These are phyloP conservation scores for Lotus japonicus DNA, from an alignment of 306 rosid species.

Conservation along the genomic window DNA sequence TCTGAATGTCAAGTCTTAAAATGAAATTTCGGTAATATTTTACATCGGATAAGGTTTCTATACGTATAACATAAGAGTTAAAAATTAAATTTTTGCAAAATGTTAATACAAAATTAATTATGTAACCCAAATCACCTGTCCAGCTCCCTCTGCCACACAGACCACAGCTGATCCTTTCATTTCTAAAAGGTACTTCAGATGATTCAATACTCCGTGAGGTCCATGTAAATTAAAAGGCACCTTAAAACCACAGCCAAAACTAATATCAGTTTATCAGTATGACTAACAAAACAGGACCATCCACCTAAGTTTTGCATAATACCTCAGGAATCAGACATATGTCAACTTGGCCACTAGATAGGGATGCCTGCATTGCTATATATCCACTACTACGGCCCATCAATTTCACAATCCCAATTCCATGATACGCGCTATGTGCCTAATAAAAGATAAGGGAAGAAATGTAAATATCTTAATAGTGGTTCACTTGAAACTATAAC, in stretches of 20 bases:
- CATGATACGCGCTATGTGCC: constrained; percentile 99
- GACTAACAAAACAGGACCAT: background rate
- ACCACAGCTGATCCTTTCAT: constrained; percentile 95
- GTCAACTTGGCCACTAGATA: constrained; percentile 95
- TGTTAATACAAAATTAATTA: background rate
- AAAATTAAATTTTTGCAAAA: background rate
- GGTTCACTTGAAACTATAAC: background rate
- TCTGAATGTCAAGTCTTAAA: background rate
- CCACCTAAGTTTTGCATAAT: constrained; percentile 14
- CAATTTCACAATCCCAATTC: constrained; percentile 88
- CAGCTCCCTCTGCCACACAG: constrained; percentile 97
- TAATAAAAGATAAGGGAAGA: constrained; percentile 32
- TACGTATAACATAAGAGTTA: background rate
- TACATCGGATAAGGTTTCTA: background rate
- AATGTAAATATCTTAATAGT: constrained; percentile 12
- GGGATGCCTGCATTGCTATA: constrained; percentile 95
- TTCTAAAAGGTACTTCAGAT: constrained; percentile 78
- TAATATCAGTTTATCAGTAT: constrained; percentile 14
- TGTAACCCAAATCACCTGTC: constrained; percentile 59
- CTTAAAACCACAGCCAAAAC: constrained; percentile 38
- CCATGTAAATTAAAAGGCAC: constrained; percentile 76
- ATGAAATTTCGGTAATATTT: background rate
- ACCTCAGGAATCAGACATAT: constrained; percentile 98
- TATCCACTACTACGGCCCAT: constrained; percentile 99
- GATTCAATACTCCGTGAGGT: constrained; percentile 78